Evolutionary conservation across 1,139 yeast species (phyloP).

Genomic region (Pichia sp.): DNA sequence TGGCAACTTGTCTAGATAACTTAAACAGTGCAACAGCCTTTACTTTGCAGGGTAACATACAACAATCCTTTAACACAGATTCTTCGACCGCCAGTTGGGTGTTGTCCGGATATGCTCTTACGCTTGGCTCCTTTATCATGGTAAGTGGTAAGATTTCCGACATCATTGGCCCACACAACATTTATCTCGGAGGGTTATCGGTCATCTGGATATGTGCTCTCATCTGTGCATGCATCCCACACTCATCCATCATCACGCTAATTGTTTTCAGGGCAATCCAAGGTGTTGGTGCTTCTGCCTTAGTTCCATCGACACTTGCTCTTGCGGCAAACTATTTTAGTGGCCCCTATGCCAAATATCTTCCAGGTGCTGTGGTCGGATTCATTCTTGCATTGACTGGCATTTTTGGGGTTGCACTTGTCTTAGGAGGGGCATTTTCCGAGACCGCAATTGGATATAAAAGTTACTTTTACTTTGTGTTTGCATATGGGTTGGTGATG

Average conservation of each 20-base stretch:
- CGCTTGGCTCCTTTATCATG: constrained; percentile 37
- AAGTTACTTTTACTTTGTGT: constrained; percentile 32
- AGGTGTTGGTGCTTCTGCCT: constrained; percentile 36
- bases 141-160: constrained; percentile 37
- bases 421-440: constrained; percentile 38
- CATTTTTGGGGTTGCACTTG: constrained; percentile 32
- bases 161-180: constrained; percentile 34
- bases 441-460: constrained; percentile 32
- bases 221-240: constrained; percentile 30
- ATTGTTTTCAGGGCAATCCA: constrained; percentile 38
- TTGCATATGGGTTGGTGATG: constrained; percentile 22
- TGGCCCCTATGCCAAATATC: constrained; percentile 21
- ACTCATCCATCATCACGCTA: constrained; percentile 30
- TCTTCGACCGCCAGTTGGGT: constrained; percentile 35
- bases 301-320: constrained; percentile 34
- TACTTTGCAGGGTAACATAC: constrained; percentile 27
- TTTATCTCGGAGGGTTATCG: constrained; percentile 25
- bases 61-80: constrained; percentile 25
- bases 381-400: constrained; percentile 30
- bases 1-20: constrained; percentile 27
- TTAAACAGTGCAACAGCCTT: constrained; percentile 32
- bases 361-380: constrained; percentile 27
- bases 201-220: constrained; percentile 30
- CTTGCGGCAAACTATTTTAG: constrained; percentile 32
- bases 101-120: constrained; percentile 36